These are phyloP conservation scores for Brettanomyces nanus DNA, from an alignment of 805 yeast species.

Conservation along the genomic window DNA sequence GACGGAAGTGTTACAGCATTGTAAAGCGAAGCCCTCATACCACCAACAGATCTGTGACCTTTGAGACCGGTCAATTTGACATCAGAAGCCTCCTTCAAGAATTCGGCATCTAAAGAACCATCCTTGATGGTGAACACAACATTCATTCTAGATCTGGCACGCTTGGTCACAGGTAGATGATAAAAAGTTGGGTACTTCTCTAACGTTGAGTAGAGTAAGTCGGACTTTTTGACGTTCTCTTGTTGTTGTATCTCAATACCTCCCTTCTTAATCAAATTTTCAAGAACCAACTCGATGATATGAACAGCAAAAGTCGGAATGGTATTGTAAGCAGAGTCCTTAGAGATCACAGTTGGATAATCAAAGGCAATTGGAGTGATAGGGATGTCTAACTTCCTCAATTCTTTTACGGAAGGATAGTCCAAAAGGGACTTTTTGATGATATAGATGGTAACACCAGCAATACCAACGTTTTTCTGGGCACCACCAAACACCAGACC, in stretches of 20 bases:
- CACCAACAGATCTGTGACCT: slow-evolving; percentile 97
- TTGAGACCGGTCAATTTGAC: slow-evolving; percentile 68
- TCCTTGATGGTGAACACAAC: slow-evolving; percentile 75
- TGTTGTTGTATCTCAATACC: slow-evolving; percentile 60
- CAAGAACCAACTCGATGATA: slow-evolving; percentile 71
- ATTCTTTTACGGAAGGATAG: slow-evolving; percentile 54
- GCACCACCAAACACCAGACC: slow-evolving; percentile 97
- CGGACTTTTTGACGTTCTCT: slow-evolving; percentile 55
- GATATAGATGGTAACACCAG: slow-evolving; percentile 89
- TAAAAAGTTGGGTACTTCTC: slow-evolving; percentile 60
- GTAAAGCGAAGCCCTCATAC: slow-evolving; percentile 88
- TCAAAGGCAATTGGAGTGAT: slow-evolving; percentile 84
- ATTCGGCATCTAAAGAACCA: slow-evolving; percentile 52
- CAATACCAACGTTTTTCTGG: slow-evolving; percentile 94
- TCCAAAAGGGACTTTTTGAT: slow-evolving; percentile 74
- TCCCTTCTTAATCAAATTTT: slow-evolving; percentile 54
- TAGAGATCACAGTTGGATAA: slow-evolving; percentile 75
- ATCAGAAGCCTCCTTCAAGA: slow-evolving; percentile 57
- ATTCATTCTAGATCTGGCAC: slow-evolving; percentile 81
- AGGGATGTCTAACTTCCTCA: slow-evolving; percentile 57
- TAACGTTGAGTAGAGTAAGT: slow-evolving; percentile 52
- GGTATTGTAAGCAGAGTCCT: slow-evolving; percentile 93
- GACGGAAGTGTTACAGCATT: slow-evolving; percentile 71
- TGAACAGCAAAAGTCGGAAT: slow-evolving; percentile 90
- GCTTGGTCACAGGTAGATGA: slow-evolving; percentile 54